Evolutionary conservation across 164 flowering plant species (phyloP).

Genomic region (Dillenia suffruticosa): DNA sequence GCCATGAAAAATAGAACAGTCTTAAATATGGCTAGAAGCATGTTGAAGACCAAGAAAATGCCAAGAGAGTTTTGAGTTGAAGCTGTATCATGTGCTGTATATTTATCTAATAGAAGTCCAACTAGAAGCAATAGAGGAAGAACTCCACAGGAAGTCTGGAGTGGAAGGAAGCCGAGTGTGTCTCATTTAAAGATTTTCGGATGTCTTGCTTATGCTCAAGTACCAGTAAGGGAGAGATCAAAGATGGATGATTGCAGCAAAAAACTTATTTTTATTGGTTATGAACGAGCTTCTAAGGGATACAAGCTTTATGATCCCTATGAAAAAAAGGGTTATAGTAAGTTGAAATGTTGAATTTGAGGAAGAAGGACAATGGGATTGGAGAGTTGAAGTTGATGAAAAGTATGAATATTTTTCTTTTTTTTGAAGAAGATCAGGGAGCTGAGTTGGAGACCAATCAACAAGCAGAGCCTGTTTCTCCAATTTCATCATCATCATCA

Average conservation of each 20-base stretch:
- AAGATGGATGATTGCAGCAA: not conserved
- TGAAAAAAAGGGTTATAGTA: not conserved
- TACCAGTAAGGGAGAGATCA: not conserved
- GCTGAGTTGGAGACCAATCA: too few relatives aligned
- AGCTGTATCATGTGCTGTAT: conserved; percentile 6
- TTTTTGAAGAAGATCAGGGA: not conserved
- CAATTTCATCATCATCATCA: too few relatives aligned
- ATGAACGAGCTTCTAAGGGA: not conserved
- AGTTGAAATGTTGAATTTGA: conserved; percentile 8
- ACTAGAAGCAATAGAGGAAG: not conserved
- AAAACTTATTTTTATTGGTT: conserved; percentile 9
- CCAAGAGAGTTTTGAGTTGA: conserved; percentile 10
- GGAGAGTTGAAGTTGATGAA: not conserved
- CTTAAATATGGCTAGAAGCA: conserved; percentile 1
- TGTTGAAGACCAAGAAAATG: not conserved
- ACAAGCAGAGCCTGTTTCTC: too few relatives aligned
- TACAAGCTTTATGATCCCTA: too few relatives aligned
- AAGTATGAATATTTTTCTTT: too few relatives aligned
- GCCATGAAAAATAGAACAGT: conserved; percentile 7
- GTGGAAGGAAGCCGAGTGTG: conserved; percentile 1
- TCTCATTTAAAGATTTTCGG: not conserved
- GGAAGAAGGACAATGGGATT: conserved; percentile 3
- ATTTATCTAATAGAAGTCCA: conserved; percentile 7
- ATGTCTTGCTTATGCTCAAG: conserved; percentile 11
- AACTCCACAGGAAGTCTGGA: conserved; percentile 12